Conservation (phyloP, 129 eudicot genomes). For the Solidago caesia region DNA sequence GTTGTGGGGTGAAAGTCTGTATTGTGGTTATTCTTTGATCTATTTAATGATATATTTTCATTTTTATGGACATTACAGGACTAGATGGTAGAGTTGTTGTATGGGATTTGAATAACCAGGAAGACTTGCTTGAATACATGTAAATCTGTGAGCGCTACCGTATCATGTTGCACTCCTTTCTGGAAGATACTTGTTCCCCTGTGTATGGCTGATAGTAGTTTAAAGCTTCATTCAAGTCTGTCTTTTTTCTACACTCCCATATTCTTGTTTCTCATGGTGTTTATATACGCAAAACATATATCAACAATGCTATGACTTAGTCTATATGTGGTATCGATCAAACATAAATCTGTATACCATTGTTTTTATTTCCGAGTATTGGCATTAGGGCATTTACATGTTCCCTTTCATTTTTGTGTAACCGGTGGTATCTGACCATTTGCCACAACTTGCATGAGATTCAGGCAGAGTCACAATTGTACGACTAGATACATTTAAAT, state of each 20-base stretch:
- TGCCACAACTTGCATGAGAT: neutral
- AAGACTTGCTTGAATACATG: slow-evolving; percentile 63
- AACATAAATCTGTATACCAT: slow-evolving; percentile 13
- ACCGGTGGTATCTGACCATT: neutral
- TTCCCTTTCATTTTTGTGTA: neutral
- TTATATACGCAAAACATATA: slow-evolving; percentile 19
- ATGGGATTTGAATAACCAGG: slow-evolving; percentile 78
- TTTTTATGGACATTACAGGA: slow-evolving; percentile 45
- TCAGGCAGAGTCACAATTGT: neutral
- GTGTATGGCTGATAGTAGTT: slow-evolving; percentile 16
- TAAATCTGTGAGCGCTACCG: slow-evolving; percentile 17
- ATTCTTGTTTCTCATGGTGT: slow-evolving; percentile 20
- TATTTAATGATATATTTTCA: neutral
- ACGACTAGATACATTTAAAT: neutral
- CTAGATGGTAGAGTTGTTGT: slow-evolving; percentile 82
- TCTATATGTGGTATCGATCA: slow-evolving; percentile 11
- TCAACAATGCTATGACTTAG: slow-evolving; percentile 14
- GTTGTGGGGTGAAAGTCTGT: neutral
- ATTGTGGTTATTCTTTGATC: neutral
- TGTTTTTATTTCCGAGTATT: neutral
- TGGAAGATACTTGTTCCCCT: slow-evolving; percentile 10
- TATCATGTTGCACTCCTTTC: slow-evolving; percentile 3
- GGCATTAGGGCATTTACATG: neutral
- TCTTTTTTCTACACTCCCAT: neutral
- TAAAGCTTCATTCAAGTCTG: neutral